Percentiles rank a stretch among this genome's conserved stretches.
Conservation (phyloP, 306 rosid species). For the Pterocarpus santalinus region DNA sequence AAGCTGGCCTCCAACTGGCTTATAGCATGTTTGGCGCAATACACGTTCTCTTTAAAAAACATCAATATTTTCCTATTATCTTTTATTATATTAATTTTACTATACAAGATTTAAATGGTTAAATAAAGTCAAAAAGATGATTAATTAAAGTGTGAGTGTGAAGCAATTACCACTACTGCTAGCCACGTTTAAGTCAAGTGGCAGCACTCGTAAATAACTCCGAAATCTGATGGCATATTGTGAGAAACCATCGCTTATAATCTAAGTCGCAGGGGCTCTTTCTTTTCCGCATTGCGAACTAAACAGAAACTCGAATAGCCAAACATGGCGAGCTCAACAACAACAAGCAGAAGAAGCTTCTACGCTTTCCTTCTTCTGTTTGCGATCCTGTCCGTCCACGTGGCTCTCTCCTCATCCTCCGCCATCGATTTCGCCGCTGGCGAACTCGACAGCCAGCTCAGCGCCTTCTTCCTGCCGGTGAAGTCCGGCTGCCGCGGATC, state of each 20-base stretch:
- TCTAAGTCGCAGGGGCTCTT: neutral
- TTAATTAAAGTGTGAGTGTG: constrained; percentile 47
- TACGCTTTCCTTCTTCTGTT: constrained; percentile 44
- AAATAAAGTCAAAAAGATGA: constrained; percentile 34
- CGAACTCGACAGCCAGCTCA: constrained; percentile 50
- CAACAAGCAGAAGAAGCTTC: constrained; percentile 28
- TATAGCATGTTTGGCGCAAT: neutral
- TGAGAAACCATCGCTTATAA: constrained; percentile 42
- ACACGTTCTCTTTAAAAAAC: neutral
- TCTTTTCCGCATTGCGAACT: neutral
- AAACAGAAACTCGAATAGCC: neutral
- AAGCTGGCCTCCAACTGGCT: constrained; percentile 51
- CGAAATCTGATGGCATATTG: constrained; percentile 44
- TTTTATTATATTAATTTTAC: neutral
- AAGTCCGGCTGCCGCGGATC: constrained; percentile 69
- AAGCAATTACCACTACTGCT: constrained; percentile 10
- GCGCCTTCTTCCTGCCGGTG: constrained; percentile 47
- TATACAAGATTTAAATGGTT: neutral
- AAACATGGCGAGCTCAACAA: constrained; percentile 58
- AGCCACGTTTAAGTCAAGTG: constrained; percentile 56
- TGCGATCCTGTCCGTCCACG: constrained; percentile 69
- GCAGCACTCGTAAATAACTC: constrained; percentile 55
- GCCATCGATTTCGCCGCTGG: constrained; percentile 57
- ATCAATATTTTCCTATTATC: neutral
- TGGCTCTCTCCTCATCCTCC: constrained; percentile 50